Base-by-base conservation (phyloP, 306 rosid genomes). In the Quercus engelmannii region DNA sequence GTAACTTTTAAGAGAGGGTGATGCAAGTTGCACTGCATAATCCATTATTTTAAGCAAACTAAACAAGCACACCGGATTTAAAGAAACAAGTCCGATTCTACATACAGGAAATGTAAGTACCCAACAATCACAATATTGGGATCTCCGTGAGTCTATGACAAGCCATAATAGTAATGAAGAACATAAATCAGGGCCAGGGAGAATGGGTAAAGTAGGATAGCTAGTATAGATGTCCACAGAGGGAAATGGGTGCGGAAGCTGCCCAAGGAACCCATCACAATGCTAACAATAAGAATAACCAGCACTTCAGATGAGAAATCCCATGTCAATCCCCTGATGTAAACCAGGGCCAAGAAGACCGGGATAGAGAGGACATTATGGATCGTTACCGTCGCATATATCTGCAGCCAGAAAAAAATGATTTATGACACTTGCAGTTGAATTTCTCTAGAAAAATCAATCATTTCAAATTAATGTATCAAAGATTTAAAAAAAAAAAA, bases 171-270 rank as follows among this genome's bases (percentile, higher is more conserved):
- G 80, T 87, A 95, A 84, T 93, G 97, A 81, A 95, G 97, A 82
- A 95, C 94, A 87, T 90, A 93, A 5, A 95, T 91, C 81, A 95
- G 84, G 43, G 88, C 93, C 65, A 95, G 81, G 17, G 99, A 90
- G 76, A 95, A 86, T 3, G 98, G 98, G 74, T 91, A 95, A 11
- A 93, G 99, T 5, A 95, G 85, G 85, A 93, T 82, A 21, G 99
- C 97, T 67, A 88, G 4, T 21, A 91, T 79, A 19, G 97, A 35
- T 74, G 97, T 91, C 99, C 99, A 95, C 14, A 95, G 92, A 57
- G 97, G 98, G 90, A 91, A 95, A 62, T 81, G 80, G 0, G 97
- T 95, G 76, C 93, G 96, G 84, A 95, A 88, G 84, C 99, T 93
- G 77, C 83, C 90, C 5, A 93, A 83, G 15, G 43, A 74, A n/a